Conservation (phyloP, 495 filamentous ascomycete species). For the Annulohypoxylon moriforme region DNA sequence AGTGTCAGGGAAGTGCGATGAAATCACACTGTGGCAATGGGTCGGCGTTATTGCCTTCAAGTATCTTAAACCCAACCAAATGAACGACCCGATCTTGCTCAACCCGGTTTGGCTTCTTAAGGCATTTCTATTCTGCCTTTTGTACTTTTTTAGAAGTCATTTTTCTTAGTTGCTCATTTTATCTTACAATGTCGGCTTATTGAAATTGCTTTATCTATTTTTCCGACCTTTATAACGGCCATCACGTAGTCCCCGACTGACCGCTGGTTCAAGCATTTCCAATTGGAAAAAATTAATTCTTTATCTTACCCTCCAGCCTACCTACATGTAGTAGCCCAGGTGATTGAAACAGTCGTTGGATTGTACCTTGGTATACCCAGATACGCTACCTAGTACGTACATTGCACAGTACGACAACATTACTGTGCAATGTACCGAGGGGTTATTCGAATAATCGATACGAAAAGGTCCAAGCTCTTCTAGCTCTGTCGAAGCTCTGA, state of each 20-base stretch:
- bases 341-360: slow-evolving; percentile 6
- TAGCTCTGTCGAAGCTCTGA: slow-evolving; percentile 33
- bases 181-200: slow-evolving; percentile 27
- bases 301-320: background rate
- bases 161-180: slow-evolving; percentile 11
- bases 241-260: background rate
- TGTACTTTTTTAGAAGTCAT: slow-evolving; percentile 15
- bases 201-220: slow-evolving; percentile 23
- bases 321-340: background rate
- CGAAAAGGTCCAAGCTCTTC: slow-evolving; percentile 38
- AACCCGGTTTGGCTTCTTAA: slow-evolving; percentile 27
- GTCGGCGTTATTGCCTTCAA: slow-evolving; percentile 38
- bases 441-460: slow-evolving; percentile 34
- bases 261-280: slow-evolving; percentile 16
- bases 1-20: slow-evolving; percentile 29
- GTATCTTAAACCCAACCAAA: slow-evolving; percentile 15
- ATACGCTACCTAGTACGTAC: background rate
- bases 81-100: slow-evolving; percentile 10
- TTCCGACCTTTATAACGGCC: slow-evolving; percentile 6
- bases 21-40: slow-evolving; percentile 44
- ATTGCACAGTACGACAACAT: slow-evolving; percentile 9
- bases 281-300: slow-evolving; percentile 7
- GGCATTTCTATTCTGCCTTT: slow-evolving; percentile 23
- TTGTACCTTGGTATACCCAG: background rate
- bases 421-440: slow-evolving; percentile 14